phyloP scores from a whole-genome alignment of 306 rosid species.

The Quercus mongolica region DNA sequence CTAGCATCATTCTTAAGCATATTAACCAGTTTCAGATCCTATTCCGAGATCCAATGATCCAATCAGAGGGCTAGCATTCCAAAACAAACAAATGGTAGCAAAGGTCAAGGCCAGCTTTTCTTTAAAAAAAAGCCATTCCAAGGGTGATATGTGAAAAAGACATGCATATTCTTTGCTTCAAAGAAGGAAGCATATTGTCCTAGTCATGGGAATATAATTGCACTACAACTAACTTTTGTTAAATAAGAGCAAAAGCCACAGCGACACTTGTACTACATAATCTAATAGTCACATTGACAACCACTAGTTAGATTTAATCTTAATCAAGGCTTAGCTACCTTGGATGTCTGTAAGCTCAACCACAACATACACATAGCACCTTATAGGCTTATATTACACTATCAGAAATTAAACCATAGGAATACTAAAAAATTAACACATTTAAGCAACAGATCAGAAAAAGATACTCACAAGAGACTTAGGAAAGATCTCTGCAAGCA shows the following conservation, averaged over 20 bases:
- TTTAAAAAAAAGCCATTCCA: neutral
- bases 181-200: neutral
- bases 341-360: neutral
- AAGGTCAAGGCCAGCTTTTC: neutral
- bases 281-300: too few species aligned
- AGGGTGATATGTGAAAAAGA: neutral
- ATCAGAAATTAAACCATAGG: neutral
- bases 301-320: neutral
- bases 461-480: slow-evolving; percentile 60
- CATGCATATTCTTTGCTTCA: slow-evolving; percentile 8
- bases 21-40: neutral
- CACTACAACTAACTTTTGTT: neutral
- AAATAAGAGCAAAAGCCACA: neutral
- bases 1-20: neutral
- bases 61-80: neutral
- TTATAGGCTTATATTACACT: neutral
- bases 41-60: neutral
- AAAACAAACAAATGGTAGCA: neutral
- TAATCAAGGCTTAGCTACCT: neutral
- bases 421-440: neutral
- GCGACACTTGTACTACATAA: neutral
- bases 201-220: neutral
- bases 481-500: slow-evolving; percentile 88
- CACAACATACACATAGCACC: neutral
- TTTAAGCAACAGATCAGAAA: neutral